Evolutionary conservation across 495 filamentous ascomycete genomes (phyloP), one percentile per base, ranked within the genome.

Genomic region (Lasiosphaeris hirsuta): DNA sequence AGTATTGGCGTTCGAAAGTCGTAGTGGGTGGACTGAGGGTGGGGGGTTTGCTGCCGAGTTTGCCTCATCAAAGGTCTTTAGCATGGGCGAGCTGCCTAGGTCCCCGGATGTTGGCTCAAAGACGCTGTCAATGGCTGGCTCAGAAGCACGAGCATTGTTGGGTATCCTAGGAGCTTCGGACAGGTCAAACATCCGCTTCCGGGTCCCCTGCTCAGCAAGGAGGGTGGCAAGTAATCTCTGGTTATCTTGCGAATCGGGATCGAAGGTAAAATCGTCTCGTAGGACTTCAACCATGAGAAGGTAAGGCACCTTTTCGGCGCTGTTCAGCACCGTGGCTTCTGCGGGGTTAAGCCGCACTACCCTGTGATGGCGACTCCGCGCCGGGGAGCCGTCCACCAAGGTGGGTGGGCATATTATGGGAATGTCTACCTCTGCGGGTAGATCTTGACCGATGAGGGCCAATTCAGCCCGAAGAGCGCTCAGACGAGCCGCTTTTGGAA

Each of bases 241-340:
- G 60, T 90, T 90, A 36, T 84, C 80, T 37, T 74, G 72, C 1
- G 84, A 82, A 37, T 83, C 81, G 4, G 87, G 85, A 56, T 90
- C 81, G 61, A 90, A 90, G 53, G 83, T 83, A 64, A 90, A 90
- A 60, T 90, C 87, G 37, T 90, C 87, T 5, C 80, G 73, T 41
- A 90, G 68, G 7, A 90, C 82, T 64, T 90, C 87, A 4, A 90
- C 78, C 87, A 90, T 89, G 7, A 90, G 74, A 18, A 90, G 63
- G 65, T 88, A 90, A 7, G 87, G 87, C 13, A 90, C 88, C 61
- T 87, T 84, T 63, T 90, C 88, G 7, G 87, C 87, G 61, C 88
- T 90, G 67, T 90, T 90, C 48, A 90, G 63, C 38, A 89, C 88
- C 4, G 86, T 90, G 13, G 87, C 84, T 70, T 90, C 87, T 9